These are phyloP conservation scores for Penicillium crystallinum DNA, from an alignment of 495 filamentous ascomycete genomes.

Conservation along the genomic window DNA sequence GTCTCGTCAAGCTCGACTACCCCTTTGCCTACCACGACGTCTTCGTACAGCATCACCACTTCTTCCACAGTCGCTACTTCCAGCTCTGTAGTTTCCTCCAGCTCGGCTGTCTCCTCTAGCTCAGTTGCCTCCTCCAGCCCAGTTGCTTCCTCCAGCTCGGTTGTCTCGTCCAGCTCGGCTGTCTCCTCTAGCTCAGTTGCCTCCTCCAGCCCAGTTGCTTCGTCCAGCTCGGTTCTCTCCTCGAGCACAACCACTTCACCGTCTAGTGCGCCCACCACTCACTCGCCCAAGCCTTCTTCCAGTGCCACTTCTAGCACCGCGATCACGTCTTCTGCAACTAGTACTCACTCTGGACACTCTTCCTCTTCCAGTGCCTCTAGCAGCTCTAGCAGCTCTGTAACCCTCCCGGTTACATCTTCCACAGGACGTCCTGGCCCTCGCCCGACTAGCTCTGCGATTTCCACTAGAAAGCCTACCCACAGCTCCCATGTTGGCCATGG, in stretches of 20 bases:
- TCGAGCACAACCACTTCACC: neutral
- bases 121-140: too few species aligned
- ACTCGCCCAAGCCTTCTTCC: neutral
- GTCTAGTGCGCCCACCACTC: neutral
- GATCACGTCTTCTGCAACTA: neutral
- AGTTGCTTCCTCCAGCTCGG: too few species aligned
- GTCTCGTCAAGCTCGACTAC: slow-evolving; percentile 14
- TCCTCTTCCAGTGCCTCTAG: neutral
- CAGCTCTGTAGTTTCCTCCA: too few species aligned
- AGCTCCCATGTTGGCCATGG: slow-evolving; percentile 6
- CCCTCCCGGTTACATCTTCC: neutral
- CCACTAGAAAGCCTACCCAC: neutral
- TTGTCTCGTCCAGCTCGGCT: too few species aligned
- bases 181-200: too few species aligned
- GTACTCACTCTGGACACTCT: neutral
- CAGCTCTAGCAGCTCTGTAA: neutral
- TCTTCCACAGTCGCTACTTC: too few species aligned
- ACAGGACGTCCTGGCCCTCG: neutral
- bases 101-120: too few species aligned
- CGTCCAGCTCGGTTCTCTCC: neutral
- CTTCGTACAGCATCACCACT: slow-evolving; percentile 1
- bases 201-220: slow-evolving; percentile 2
- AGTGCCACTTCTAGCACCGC: slow-evolving; percentile 5
- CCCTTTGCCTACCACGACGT: neutral
- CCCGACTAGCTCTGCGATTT: neutral